Percentiles rank a stretch among this genome's conserved stretches.
These are phyloP conservation scores for Euphrasia arctica DNA, from an alignment of 305 asterid genomes.

Conservation along the genomic window DNA sequence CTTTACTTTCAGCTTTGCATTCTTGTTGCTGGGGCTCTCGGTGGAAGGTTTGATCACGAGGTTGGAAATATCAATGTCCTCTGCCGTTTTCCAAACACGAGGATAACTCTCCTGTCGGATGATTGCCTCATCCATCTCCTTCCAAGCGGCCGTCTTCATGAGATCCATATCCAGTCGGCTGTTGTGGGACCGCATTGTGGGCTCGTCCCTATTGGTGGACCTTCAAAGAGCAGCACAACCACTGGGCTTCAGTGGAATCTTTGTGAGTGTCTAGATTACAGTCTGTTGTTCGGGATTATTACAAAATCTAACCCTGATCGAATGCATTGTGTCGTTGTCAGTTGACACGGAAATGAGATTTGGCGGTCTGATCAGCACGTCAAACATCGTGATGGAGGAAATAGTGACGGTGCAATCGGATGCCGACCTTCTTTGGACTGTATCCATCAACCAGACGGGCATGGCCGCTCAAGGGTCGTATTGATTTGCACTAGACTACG, in stretches of 20 bases:
- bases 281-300: not conserved
- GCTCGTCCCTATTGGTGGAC: slow-evolving; percentile 64
- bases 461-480: slow-evolving; percentile 18
- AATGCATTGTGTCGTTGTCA: slow-evolving; percentile 29
- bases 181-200: slow-evolving; percentile 93
- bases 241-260: slow-evolving; percentile 92
- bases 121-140: slow-evolving; percentile 91
- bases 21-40: slow-evolving; percentile 90
- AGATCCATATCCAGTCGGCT: slow-evolving; percentile 53
- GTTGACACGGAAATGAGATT: slow-evolving; percentile 73
- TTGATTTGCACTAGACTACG: slow-evolving; percentile 1
- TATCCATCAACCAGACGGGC: slow-evolving; percentile 50
- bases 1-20: slow-evolving; percentile 58
- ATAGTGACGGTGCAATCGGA: slow-evolving; percentile 69
- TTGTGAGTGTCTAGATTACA: slow-evolving; percentile 40
- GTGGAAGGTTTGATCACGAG: slow-evolving; percentile 98
- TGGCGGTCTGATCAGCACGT: slow-evolving; percentile 86
- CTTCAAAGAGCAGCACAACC: slow-evolving; percentile 65
- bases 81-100: slow-evolving; percentile 53
- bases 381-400: slow-evolving; percentile 58
- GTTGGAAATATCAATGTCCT: slow-evolving; percentile 78
- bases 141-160: slow-evolving; percentile 59
- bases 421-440: slow-evolving; percentile 83
- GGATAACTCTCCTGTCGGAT: slow-evolving; percentile 70
- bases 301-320: not conserved